A percentile compares a stretch with the other conserved stretches of the same genome.
These are phyloP conservation scores for Cryptococcus hybrid DNA, from an alignment of 1,284 basidiomycete genomes.

Conservation along the genomic window DNA sequence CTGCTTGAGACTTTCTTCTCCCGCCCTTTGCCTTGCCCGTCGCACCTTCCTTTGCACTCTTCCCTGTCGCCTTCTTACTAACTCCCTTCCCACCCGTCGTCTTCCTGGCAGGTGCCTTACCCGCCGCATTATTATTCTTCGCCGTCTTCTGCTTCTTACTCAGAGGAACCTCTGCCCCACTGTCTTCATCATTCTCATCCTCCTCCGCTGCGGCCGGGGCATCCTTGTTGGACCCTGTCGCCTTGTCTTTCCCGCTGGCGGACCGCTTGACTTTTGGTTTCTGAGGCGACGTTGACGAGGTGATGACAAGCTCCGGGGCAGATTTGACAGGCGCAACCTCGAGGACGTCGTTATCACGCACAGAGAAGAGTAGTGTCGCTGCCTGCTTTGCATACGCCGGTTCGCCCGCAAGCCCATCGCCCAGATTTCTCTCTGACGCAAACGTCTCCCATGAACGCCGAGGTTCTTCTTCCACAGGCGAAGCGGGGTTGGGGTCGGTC, in stretches of 20 bases:
- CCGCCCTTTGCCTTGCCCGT: conserved; percentile 1
- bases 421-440: conserved; percentile 38
- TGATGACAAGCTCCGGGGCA: not conserved
- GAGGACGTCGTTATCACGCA: conserved; percentile 1
- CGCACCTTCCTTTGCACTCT: conserved; percentile 10
- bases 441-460: conserved; percentile 22
- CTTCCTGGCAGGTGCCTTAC: conserved; percentile 18
- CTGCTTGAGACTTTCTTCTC: not conserved
- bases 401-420: conserved; percentile 42
- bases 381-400: conserved; percentile 26
- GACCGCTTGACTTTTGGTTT: conserved; percentile 1
- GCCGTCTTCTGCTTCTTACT: conserved; percentile 15
- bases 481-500: not conserved
- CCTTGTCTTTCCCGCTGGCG: not conserved
- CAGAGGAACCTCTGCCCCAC: conserved; percentile 17
- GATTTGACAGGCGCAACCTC: conserved; percentile 1
- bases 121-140: conserved; percentile 9
- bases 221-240: conserved; percentile 13
- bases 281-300: not conserved
- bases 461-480: not conserved
- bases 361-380: conserved; percentile 26
- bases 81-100: conserved; percentile 29
- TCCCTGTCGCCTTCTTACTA: conserved; percentile 11
- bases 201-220: conserved; percentile 28
- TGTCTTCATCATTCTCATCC: conserved; percentile 10